Percentiles rank a stretch among this genome's conserved stretches.
phyloP scores from a whole-genome alignment of 1,284 basidiomycete genomes.

The Boletus semigastroideus region DNA sequence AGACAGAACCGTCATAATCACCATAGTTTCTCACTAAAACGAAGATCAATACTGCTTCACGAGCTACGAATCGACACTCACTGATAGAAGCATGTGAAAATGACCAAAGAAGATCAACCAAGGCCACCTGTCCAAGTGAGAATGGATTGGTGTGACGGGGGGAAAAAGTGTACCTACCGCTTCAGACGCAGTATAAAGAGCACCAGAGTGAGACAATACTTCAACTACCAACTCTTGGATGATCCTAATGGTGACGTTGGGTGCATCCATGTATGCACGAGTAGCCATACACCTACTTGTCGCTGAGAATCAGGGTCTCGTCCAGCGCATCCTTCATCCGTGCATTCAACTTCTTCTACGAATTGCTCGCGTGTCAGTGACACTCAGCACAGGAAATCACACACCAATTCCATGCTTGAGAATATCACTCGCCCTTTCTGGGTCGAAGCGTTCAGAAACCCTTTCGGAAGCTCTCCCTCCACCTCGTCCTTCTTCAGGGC shows the following conservation, averaged over 20 bases:
- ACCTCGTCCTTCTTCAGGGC: conserved; percentile 65
- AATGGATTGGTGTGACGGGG: not conserved
- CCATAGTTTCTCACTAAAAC: conserved; percentile 69
- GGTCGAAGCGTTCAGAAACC: conserved; percentile 66
- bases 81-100: conserved; percentile 82
- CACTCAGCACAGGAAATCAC: conserved; percentile 17
- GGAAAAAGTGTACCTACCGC: conserved; percentile 49
- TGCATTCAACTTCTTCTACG: conserved; percentile 76
- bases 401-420: conserved; percentile 77
- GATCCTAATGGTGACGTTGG: conserved; percentile 46
- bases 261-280: not conserved
- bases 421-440: conserved; percentile 75
- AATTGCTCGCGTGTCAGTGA: not conserved
- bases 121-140: conserved; percentile 54
- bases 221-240: conserved; percentile 69
- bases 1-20: conserved; percentile 29
- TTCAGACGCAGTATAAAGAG: conserved; percentile 85
- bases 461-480: conserved; percentile 61
- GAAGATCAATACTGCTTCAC: not conserved
- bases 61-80: conserved; percentile 35
- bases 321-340: conserved; percentile 82
- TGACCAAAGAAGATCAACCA: conserved; percentile 83
- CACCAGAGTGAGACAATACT: conserved; percentile 66
- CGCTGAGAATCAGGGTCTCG: conserved; percentile 80
- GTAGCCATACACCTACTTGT: conserved; percentile 46